Conservation (phyloP, 2,329 filamentous ascomycete genomes). For the Rasamsonia emersonii region DNA sequence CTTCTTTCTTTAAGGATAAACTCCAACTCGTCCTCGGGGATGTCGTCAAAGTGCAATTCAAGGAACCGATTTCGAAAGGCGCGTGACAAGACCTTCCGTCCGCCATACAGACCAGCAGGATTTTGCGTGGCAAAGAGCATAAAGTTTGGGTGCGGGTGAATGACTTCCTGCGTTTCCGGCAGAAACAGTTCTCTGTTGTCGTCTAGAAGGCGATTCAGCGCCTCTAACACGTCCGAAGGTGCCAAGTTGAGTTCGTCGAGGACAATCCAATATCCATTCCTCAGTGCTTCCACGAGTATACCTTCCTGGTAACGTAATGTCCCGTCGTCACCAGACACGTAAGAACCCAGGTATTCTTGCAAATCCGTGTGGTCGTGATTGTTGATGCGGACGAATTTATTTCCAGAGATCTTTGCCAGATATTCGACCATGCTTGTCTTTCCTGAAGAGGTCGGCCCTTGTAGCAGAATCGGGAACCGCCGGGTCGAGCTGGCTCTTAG, state of each 20-base stretch:
- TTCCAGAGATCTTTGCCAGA: slow-evolving; percentile 89
- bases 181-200: slow-evolving; percentile 95
- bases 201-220: slow-evolving; percentile 86
- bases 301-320: slow-evolving; percentile 88
- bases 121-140: slow-evolving; percentile 99
- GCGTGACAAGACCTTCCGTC: slow-evolving; percentile 82
- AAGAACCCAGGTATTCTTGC: slow-evolving; percentile 94
- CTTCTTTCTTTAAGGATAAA: slow-evolving; percentile 84
- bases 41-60: slow-evolving; percentile 96
- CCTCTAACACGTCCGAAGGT: slow-evolving; percentile 92
- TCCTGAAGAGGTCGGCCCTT: slow-evolving; percentile 92
- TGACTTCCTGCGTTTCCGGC: slow-evolving; percentile 89
- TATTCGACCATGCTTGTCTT: slow-evolving; percentile 99
- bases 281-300: slow-evolving; percentile 80
- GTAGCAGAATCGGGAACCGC: slow-evolving; percentile 86
- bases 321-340: slow-evolving; percentile 77
- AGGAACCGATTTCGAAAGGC: slow-evolving; percentile 96
- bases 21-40: slow-evolving; percentile 87
- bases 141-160: slow-evolving; percentile 87
- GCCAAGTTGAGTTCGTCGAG: slow-evolving; percentile 95
- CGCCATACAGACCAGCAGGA: slow-evolving; percentile 88
- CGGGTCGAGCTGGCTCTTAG: slow-evolving; percentile 88
- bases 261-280: slow-evolving; percentile 95
- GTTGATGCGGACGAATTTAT: slow-evolving; percentile 97
- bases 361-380: slow-evolving; percentile 98